These are phyloP conservation scores for Fusarium phyllophilum DNA, from an alignment of 2,329 filamentous ascomycete species.

Conservation along the genomic window DNA sequence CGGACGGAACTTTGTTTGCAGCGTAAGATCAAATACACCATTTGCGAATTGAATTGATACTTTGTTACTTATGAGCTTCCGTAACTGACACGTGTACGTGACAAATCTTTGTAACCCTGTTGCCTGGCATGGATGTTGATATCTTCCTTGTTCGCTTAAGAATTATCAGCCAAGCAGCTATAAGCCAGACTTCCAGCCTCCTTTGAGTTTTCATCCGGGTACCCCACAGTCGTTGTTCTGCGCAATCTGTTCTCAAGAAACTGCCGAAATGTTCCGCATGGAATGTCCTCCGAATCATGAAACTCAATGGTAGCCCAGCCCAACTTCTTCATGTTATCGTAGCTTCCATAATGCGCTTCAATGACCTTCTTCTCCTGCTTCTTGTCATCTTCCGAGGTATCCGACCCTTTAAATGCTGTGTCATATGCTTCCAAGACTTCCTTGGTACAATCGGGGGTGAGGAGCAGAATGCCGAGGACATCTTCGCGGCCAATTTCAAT, in stretches of 20 bases:
- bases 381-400: slow-evolving; percentile 11
- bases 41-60: neutral
- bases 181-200: slow-evolving; percentile 13
- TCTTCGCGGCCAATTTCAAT: slow-evolving; percentile 21
- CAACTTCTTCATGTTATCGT: slow-evolving; percentile 27
- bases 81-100: neutral
- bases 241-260: slow-evolving; percentile 10
- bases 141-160: neutral
- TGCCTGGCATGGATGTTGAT: neutral
- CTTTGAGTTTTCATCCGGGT: neutral
- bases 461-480: neutral
- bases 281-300: neutral
- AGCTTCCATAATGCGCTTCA: slow-evolving; percentile 24
- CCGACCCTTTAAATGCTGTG: neutral
- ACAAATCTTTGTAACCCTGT: neutral
- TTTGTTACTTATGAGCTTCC: neutral
- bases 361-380: slow-evolving; percentile 11
- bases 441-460: slow-evolving; percentile 15
- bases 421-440: slow-evolving; percentile 16
- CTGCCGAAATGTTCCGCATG: slow-evolving; percentile 15
- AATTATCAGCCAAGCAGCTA: slow-evolving; percentile 1
- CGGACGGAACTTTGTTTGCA: neutral
- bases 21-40: neutral
- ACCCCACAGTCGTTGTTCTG: neutral
- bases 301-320: slow-evolving; percentile 11